phyloP scores from a whole-genome alignment of 371 early-diverging fungal species.

The Funneliformis caledonium region DNA sequence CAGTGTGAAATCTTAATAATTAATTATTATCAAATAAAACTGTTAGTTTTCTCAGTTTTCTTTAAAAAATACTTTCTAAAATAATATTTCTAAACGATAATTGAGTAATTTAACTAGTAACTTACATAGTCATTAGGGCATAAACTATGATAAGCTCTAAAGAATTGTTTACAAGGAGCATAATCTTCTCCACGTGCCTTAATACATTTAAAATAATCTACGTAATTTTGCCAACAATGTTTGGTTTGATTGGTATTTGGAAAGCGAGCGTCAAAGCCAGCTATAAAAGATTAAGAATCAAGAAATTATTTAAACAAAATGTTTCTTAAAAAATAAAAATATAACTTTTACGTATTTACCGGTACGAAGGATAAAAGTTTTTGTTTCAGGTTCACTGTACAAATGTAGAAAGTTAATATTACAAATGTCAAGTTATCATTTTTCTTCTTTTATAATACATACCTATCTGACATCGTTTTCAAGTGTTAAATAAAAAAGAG shows the following conservation, averaged over 20 bases:
- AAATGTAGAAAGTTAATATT: not conserved
- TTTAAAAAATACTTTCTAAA: constrained; percentile 4
- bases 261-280: constrained; percentile 70
- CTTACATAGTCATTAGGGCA: constrained; percentile 92
- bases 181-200: constrained; percentile 90
- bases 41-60: not conserved
- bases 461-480: not conserved
- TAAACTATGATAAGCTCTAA: constrained; percentile 71
- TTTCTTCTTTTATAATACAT: not conserved
- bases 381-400: not conserved
- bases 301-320: not conserved
- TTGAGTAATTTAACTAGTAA: constrained; percentile 2
- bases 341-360: not conserved
- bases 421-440: not conserved
- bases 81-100: not conserved
- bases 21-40: constrained; percentile 33
- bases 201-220: constrained; percentile 89
- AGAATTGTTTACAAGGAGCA: constrained; percentile 87
- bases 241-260: constrained; percentile 97
- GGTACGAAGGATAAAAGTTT: constrained; percentile 1
- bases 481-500: not conserved
- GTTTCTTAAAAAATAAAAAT: not conserved
- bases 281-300: constrained; percentile 15
- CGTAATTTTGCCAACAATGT: constrained; percentile 96
- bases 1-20: constrained; percentile 71